Conservation (phyloP, 441 rosid species). For the Capsella rubella region DNA sequence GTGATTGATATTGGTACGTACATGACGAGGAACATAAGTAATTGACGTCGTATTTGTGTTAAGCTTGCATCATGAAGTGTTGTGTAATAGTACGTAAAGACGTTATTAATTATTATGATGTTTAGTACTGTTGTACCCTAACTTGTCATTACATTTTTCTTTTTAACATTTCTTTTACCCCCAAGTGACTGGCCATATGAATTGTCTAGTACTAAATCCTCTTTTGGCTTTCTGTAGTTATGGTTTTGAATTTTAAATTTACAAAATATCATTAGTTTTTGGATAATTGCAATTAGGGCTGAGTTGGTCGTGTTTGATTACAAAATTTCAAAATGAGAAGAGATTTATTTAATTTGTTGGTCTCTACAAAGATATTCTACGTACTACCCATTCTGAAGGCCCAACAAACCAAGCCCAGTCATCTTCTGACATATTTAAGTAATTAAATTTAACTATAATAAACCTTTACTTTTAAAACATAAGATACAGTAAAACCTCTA, state of each 20-base stretch:
- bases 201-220: slow-evolving; percentile 27
- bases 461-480: background rate
- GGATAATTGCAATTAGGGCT: too few relatives aligned
- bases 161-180: slow-evolving; percentile 15
- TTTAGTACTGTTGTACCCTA: slow-evolving; percentile 39
- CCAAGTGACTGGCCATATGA: slow-evolving; percentile 24
- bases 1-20: slow-evolving; percentile 24
- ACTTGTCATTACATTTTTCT: slow-evolving; percentile 32
- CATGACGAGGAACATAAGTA: slow-evolving; percentile 36
- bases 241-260: background rate
- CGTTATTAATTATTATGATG: slow-evolving; percentile 37
- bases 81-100: slow-evolving; percentile 24
- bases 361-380: too few relatives aligned
- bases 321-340: too few relatives aligned
- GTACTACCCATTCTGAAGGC: background rate
- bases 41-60: slow-evolving; percentile 36
- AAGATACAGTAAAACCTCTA: too few relatives aligned
- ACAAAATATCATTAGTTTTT: too few relatives aligned
- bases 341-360: too few relatives aligned
- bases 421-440: background rate
- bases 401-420: slow-evolving; percentile 24
- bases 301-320: too few relatives aligned
- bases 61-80: slow-evolving; percentile 36
- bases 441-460: background rate
- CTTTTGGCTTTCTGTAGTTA: background rate